Conservation (phyloP, 2,329 filamentous ascomycete species). For the Zopfia rhizophila region DNA sequence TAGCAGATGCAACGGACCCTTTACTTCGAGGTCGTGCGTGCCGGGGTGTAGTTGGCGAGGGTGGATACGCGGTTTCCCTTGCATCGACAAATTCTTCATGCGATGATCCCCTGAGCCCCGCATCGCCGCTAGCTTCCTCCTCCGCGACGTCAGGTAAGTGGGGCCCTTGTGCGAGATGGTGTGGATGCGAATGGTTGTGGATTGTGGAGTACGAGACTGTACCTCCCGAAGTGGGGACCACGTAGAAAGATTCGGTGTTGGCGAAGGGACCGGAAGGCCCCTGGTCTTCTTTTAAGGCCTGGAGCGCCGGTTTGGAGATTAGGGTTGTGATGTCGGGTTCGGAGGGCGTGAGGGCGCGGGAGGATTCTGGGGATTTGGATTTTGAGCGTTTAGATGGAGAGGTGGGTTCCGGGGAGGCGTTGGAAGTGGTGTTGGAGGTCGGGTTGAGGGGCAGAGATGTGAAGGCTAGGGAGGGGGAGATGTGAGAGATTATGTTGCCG, state of each 20-base stretch:
- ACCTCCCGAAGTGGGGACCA: conserved; percentile 90
- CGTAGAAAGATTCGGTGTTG: conserved; percentile 78
- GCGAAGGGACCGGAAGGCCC: conserved; percentile 65
- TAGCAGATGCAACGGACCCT: conserved; percentile 26
- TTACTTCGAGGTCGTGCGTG: conserved; percentile 45
- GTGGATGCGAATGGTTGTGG: conserved; percentile 41
- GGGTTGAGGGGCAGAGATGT: conserved; percentile 81
- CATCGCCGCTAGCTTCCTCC: conserved; percentile 48
- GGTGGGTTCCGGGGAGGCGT: conserved; percentile 37
- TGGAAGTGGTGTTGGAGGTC: conserved; percentile 25
- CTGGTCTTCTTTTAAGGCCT: conserved; percentile 76
- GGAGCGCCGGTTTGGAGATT: conserved; percentile 85
- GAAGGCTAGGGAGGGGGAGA: conserved; percentile 92
- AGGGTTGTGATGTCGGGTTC: conserved; percentile 84
- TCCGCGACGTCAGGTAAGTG: conserved; percentile 47
- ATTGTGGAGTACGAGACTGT: conserved; percentile 95
- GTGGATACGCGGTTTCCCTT: conserved; percentile 68
- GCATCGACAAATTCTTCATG: conserved; percentile 90
- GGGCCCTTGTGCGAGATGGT: conserved; percentile 61
- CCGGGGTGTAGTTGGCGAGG: conserved; percentile 56
- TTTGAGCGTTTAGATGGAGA: conserved; percentile 31
- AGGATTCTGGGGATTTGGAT: conserved; percentile 42
- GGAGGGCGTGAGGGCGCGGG: conserved; percentile 50
- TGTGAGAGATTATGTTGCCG: conserved; percentile 84
- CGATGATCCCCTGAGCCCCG: conserved; percentile 39